These are phyloP conservation scores for Amyloporia xantha DNA, from an alignment of 768 basidiomycete species.

Conservation along the genomic window DNA sequence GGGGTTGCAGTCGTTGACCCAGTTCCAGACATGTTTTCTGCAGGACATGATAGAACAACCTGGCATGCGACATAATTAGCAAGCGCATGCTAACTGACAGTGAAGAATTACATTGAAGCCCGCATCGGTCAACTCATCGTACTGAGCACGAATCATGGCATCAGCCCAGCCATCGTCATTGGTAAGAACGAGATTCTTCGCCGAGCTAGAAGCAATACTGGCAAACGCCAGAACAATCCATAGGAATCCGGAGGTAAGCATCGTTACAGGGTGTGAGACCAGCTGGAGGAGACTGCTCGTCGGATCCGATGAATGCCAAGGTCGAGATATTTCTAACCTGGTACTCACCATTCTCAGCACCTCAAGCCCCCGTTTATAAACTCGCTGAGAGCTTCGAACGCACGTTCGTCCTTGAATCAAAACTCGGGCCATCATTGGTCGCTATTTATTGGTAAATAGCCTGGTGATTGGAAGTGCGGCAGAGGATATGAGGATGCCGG, in stretches of 20 bases:
- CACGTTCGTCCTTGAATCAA: not conserved
- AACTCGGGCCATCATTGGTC: not conserved
- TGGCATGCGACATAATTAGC: conserved; percentile 1
- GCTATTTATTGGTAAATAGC: too few species aligned
- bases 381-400: not conserved
- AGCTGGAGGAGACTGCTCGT: too few species aligned
- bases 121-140: conserved; percentile 18
- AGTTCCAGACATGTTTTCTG: conserved; percentile 29
- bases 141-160: conserved; percentile 25
- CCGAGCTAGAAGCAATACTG: not conserved
- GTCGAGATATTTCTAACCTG: too few species aligned
- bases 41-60: conserved; percentile 27
- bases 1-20: conserved; percentile 24
- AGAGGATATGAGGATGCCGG: not conserved
- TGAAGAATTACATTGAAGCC: conserved; percentile 19
- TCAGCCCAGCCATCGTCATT: conserved; percentile 31
- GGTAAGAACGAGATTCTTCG: conserved; percentile 16
- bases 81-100: not conserved
- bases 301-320: too few species aligned
- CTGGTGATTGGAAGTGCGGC: too few species aligned
- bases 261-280: too few species aligned
- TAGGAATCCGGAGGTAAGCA: not conserved
- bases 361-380: too few species aligned
- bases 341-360: too few species aligned
- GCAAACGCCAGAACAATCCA: not conserved